Evolutionary conservation across 495 filamentous ascomycete species (phyloP).

Genomic region (Aspergillus egyptiacus): DNA sequence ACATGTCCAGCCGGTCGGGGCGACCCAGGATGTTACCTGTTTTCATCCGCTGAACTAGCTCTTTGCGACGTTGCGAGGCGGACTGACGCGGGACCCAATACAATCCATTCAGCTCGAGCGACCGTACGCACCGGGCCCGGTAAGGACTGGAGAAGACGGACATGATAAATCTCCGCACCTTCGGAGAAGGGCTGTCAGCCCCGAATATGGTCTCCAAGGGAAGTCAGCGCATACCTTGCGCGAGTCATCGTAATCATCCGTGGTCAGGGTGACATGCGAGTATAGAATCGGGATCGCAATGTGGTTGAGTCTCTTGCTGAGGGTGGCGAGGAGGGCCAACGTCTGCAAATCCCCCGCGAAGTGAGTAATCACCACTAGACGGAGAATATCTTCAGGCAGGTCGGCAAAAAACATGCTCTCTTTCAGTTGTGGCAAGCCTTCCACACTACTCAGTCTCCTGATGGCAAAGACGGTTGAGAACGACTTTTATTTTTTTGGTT

Average conservation of each 20-base stretch:
- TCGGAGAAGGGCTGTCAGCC: not conserved
- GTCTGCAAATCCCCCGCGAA: not conserved
- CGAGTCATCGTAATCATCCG: not conserved
- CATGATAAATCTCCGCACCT: constrained; percentile 6
- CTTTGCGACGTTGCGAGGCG: not conserved
- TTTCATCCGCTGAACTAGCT: not conserved
- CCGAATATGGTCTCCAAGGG: not conserved
- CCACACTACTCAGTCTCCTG: not conserved
- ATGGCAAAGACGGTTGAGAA: not conserved
- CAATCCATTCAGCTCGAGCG: constrained; percentile 3
- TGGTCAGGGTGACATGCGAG: not conserved
- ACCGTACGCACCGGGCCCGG: constrained; percentile 2
- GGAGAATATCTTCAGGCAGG: constrained; percentile 3
- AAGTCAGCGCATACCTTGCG: constrained; percentile 1
- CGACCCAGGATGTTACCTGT: constrained; percentile 1
- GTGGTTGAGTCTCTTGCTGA: constrained; percentile 1
- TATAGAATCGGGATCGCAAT: constrained; percentile 5
- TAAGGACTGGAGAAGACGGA: constrained; percentile 5
- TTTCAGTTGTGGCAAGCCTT: not conserved
- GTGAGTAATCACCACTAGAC: not conserved
- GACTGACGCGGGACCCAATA: constrained; percentile 1
- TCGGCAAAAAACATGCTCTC: constrained; percentile 5
- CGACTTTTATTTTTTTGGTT: too few relatives aligned
- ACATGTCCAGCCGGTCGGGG: constrained; percentile 5
- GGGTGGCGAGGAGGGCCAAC: not conserved